Evolutionary conservation across 495 filamentous ascomycete species (phyloP), one percentile per base, ranked within the genome.

Genomic region (Parathielavia hyrcaniae): DNA sequence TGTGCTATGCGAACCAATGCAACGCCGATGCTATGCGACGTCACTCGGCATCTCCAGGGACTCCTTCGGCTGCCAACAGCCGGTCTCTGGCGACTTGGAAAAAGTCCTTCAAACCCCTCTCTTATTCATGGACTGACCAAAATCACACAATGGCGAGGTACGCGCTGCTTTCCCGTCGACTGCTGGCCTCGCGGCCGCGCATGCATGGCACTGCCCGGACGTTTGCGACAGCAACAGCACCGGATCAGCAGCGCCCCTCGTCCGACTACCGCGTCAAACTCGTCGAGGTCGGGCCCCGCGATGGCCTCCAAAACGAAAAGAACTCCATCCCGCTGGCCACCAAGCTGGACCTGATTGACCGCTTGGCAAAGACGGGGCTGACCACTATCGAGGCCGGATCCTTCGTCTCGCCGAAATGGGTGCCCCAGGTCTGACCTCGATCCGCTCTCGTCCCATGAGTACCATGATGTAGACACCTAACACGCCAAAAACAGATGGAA

Each of bases 391-490:
- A 98, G 71, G 93, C 93, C 22, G 93, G 93, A 2, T 91, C 90
- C 4, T 98, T 98, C 70, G 92, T 97, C 9, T 81, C 87, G 50
- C 91, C 91, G 9, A 97, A 96, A 87, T 97, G 93, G 93, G 91
- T 97, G 20, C 93, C 93, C 30, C 95, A 96, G 81, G 90, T 93
- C 69, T 53, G 72, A 61, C 41, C 26, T 43, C 44, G 6, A 12
- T 30, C 47, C 38, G 34, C 32, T 19, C 45, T 20, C n/a, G 38
- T 44, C 40, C 39, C 34, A 38, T 13, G n/a, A n/a, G n/a, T n/a
- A n/a, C 51, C 30, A 36, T 40, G 6, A 14, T 1, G 13, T 12
- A 20, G 12, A n/a, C 16, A 2, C 16, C 26, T 13, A 46, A 36
- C 30, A 22, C 20, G 30, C 19, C 40, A 13, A 7, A 7, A 7